Evolutionary conservation across 768 basidiomycete species (phyloP), one percentile per base, ranked within the genome.

Genomic region (Lactarius akahatsu): DNA sequence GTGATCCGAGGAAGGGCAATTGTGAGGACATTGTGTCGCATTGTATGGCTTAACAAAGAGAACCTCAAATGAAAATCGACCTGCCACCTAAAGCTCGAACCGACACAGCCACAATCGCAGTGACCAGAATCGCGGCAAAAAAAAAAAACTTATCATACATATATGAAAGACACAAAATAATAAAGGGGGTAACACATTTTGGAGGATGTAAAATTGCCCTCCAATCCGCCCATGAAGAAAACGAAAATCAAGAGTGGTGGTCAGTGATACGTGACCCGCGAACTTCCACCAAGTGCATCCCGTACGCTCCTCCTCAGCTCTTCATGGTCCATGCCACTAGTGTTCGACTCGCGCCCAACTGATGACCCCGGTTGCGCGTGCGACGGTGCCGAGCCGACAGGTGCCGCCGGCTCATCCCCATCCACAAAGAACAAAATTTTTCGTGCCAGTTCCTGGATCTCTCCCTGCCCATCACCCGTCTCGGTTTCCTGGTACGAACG

Each of bases 381-480:
- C 32, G 89, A 89, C 20, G 81, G 84, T 16, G 85, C 77, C 30
- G 83, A 81, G 72, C 88, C 90, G 52, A 84, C 85, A 7, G 87
- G 83, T 61, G 84, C 78, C 43, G 82, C 76, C 9, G 80, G 83
- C 36, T 90, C 90, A 1, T 91, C 91, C 32, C 85, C 85, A 50
- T 96, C 93, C 20, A 94, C 87, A 71, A 94, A 86, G 71, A 96
- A 94, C 62, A 96, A 77, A 60, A 97, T 97, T 69, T 93, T 85
- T 55, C 89, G 82, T 9, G 90, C 88, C 54, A 98, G 84, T 32
- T 89, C 79, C 68, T 92, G 89, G 69, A 98, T 98, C 79, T 98
- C 96, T 43, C 91, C 88, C 70, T 92, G 91, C 9, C 95, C 95
- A 65, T 95, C 92, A 2, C 88, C 92, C 2, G 88, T 86, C 50